Evolutionary conservation across 768 basidiomycete genomes (phyloP), one percentile per base, ranked within the genome.

Genomic region (Rhodocollybia butyracea): DNA sequence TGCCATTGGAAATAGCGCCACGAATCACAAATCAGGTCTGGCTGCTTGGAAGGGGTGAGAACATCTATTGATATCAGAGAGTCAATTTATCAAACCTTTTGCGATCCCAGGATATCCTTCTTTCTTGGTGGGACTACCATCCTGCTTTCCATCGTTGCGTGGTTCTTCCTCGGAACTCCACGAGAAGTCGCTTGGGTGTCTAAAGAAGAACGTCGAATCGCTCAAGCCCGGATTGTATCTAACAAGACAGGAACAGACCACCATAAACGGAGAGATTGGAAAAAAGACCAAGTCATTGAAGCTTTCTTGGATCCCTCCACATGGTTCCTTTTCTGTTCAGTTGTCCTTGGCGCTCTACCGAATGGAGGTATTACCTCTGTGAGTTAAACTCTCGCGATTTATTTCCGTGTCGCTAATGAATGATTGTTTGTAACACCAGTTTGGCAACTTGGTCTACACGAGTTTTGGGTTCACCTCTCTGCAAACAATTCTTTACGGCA

Each of bases 351-450:
- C n/a, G 47, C 32, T 19, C 24, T 57, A 21, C 56, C 56, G 40
- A 57, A 57, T 45, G 56, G 56, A n/a, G 56, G 56, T 43, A 43
- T 52, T 41, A 57, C 56, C 22, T 57, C 56, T 10, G 56, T 57
- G 30, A 27, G 56, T 27, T 7, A 26, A 56, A n/a, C n/a, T n/a
- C n/a, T n/a, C n/a, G n/a, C n/a, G n/a, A n/a, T n/a, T n/a, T n/a
- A n/a, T n/a, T n/a, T 11, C 43, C 43, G 10, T 13, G 43, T 45
- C 43, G 43, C 11, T 24, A 24, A 10, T 45, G n/a, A n/a, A n/a
- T n/a, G n/a, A n/a, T n/a, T n/a, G n/a, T n/a, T n/a, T n/a, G n/a
- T n/a, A n/a, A n/a, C n/a, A n/a, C n/a, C 27, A 57, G 56, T 57
- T 57, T 48, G 56, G 56, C 17, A 57, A 26, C 34, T n/a, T 57